Percentiles rank a stretch among this genome's conserved stretches.
Conservation (phyloP, 2,329 filamentous ascomycete genomes). For the Aspergillus sp. region DNA sequence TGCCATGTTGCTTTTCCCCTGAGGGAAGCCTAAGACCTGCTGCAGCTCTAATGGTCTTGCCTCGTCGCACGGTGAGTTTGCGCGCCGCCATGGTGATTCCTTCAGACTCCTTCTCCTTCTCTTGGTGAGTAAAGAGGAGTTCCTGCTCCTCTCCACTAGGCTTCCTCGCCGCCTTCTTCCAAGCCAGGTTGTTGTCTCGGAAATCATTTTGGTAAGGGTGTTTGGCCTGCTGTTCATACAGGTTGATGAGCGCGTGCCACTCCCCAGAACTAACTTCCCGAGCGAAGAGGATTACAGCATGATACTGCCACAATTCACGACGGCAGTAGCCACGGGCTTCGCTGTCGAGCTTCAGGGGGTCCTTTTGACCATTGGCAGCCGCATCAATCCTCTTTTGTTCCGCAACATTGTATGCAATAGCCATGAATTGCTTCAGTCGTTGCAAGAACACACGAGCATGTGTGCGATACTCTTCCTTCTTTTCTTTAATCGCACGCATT, state of each 20-base stretch:
- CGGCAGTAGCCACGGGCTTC: conserved; percentile 71
- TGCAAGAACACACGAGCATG: conserved; percentile 77
- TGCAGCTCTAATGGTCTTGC: conserved; percentile 65
- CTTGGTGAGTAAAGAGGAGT: conserved; percentile 83
- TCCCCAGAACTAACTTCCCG: conserved; percentile 78
- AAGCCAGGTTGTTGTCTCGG: conserved; percentile 71
- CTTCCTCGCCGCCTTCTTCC: conserved; percentile 78
- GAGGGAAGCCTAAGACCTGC: conserved; percentile 47
- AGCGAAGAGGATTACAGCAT: conserved; percentile 82
- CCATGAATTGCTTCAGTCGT: conserved; percentile 79
- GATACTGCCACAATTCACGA: conserved; percentile 80
- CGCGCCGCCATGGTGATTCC: conserved; percentile 71
- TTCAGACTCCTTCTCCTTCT: conserved; percentile 79
- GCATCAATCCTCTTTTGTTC: conserved; percentile 69
- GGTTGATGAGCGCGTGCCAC: conserved; percentile 76
- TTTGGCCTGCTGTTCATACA: conserved; percentile 76
- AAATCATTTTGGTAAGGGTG: conserved; percentile 82
- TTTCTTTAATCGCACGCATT: conserved; percentile 93
- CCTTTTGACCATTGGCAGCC: conserved; percentile 46
- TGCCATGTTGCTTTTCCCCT: conserved; percentile 61
- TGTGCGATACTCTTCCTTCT: conserved; percentile 82
- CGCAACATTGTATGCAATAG: conserved; percentile 74
- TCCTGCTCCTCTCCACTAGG: conserved; percentile 75
- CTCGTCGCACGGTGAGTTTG: conserved; percentile 91
- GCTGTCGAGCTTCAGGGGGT: conserved; percentile 65